Base-by-base conservation (phyloP, 208 protist genomes). In the Plasmodiophora brassicae region DNA sequence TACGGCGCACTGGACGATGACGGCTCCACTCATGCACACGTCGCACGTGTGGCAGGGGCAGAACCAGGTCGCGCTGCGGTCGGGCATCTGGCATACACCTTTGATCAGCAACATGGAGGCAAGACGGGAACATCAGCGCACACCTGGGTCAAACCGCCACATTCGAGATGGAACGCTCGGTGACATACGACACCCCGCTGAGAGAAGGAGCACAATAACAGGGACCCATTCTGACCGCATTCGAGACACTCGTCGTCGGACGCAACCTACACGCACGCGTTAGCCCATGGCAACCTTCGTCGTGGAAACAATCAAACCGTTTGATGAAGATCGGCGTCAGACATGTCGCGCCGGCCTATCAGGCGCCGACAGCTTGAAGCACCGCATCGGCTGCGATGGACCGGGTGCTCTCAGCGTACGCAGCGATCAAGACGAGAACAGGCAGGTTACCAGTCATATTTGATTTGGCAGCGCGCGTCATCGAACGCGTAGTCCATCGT, bases 11-110 rank as follows among this genome's bases (percentile, higher is more conserved):
- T 78, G 65, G n/a, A 78, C 65, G 32, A 44, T n/a, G n/a, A 32
- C 14, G 10, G 65, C 10, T 14, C 10, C 5, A 5, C 41, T 78
- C 65, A 14, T 78, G 41, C 65, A 78, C 10, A 78, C 65, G 41
- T 78, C 65, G n/a, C 65, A 78, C n/a, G n/a, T 5, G 41, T 78
- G 65, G n/a, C 65, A 36, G 20, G 65, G 65, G 65, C 65, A 78
- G 5, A 78, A 38, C 32, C n/a, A 5, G 41, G n/a, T n/a, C 41
- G 20, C n/a, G 14, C 5, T 5, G 14, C 20, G 65, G 65, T 38
- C 32, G 65, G 5, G 14, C 10, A 36, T n/a, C n/a, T n/a, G n/a
- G n/a, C n/a, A n/a, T n/a, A n/a, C n/a, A n/a, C n/a, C n/a, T n/a
- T n/a, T n/a, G n/a, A n/a, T n/a, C n/a, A n/a, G n/a, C n/a, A n/a